Conservation (phyloP, 106 monocot species). For the Cymbidium sinense region DNA sequence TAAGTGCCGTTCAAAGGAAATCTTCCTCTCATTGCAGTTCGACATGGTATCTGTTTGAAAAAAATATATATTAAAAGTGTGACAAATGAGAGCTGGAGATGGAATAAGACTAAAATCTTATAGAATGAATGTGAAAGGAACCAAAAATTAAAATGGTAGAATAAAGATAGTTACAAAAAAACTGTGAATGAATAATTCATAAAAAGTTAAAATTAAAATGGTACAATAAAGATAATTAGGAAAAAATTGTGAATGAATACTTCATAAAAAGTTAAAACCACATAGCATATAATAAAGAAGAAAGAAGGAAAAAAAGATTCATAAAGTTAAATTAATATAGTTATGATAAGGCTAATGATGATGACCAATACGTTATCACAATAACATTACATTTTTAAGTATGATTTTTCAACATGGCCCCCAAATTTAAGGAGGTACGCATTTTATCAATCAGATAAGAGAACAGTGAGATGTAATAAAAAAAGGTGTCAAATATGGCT, state of each 20-base stretch:
- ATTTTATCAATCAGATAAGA: no score
- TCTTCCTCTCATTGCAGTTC: conserved; percentile 12
- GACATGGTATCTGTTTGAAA: background rate
- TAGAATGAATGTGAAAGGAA: background rate
- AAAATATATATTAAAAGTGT: background rate
- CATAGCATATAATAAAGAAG: background rate
- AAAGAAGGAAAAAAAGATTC: background rate
- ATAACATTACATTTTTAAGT: background rate
- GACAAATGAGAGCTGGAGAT: background rate
- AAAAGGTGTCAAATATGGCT: background rate
- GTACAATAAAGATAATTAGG: background rate
- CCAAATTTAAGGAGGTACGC: no score
- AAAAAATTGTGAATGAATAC: background rate
- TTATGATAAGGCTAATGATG: background rate
- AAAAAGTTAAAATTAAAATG: background rate
- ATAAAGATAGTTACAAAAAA: background rate
- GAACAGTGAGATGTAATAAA: background rate
- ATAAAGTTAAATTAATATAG: background rate
- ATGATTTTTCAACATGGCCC: background rate
- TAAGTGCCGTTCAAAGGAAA: conserved; percentile 14
- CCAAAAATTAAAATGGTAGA: background rate
- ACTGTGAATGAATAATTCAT: background rate
- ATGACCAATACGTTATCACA: background rate
- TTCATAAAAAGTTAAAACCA: background rate
- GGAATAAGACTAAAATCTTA: background rate